Conservation (phyloP, 176 grass and related monocot species). For the Rhynchospora tenuis region DNA sequence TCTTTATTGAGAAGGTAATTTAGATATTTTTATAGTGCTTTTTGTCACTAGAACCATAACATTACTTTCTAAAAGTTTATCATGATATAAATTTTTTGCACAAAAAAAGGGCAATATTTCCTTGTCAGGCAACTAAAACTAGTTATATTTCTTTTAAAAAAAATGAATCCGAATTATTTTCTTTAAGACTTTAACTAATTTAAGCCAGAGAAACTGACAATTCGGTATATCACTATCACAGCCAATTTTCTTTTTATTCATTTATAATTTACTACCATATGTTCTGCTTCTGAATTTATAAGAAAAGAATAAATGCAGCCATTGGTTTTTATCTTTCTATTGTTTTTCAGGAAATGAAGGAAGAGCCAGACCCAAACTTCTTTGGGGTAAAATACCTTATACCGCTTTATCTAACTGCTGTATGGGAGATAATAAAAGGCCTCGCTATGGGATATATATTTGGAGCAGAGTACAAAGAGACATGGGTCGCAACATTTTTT, state of each 20-base stretch:
- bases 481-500: conserved; percentile 37
- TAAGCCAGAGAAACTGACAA: background rate
- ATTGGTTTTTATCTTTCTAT: too few relatives aligned
- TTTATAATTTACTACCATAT: background rate
- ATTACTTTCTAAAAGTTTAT: background rate
- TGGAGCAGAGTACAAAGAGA: conserved; percentile 56
- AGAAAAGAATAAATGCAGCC: background rate
- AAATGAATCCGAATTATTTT: too few relatives aligned
- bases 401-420: conserved; percentile 39
- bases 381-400: conserved; percentile 37
- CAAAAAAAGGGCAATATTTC: background rate
- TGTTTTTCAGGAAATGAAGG: conserved; percentile 24
- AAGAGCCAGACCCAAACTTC: conserved; percentile 71
- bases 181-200: background rate
- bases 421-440: conserved; percentile 52
- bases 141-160: too few relatives aligned
- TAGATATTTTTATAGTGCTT: background rate
- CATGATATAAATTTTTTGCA: background rate
- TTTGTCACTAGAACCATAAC: background rate
- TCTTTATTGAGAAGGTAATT: conserved; percentile 40
- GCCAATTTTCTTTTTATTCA: background rate
- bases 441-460: conserved; percentile 26
- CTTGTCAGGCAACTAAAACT: too few relatives aligned
- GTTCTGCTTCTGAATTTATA: background rate
- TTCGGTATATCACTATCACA: background rate